Evolutionary conservation across 441 rosid species (phyloP).

Genomic region (Cnidoscolus chayamansa): DNA sequence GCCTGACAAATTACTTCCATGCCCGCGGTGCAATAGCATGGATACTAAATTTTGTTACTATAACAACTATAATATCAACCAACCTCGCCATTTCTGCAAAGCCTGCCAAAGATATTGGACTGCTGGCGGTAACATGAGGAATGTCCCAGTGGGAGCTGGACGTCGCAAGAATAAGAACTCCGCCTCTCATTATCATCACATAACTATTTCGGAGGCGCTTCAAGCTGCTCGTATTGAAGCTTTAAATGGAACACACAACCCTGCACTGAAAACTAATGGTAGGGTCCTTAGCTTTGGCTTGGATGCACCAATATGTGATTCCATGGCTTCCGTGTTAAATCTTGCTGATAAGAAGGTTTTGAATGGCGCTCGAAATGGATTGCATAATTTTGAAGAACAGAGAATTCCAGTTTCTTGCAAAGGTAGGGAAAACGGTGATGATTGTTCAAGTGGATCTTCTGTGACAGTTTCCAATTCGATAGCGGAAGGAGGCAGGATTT

Average conservation of each 20-base stretch:
- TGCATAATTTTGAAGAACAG: conserved; percentile 34
- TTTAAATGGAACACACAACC: conserved; percentile 35
- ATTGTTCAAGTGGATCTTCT: conserved; percentile 64
- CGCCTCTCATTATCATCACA: conserved; percentile 55
- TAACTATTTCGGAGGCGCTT: conserved; percentile 75
- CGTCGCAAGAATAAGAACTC: conserved; percentile 84
- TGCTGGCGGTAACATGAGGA: conserved; percentile 93
- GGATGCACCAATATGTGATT: conserved; percentile 47
- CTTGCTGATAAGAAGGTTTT: conserved; percentile 43
- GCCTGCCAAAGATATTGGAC: conserved; percentile 97
- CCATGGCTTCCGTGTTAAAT: conserved; percentile 47
- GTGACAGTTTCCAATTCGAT: conserved; percentile 43
- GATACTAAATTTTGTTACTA: conserved; percentile 91
- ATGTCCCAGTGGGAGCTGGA: conserved; percentile 86
- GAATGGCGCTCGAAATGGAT: conserved; percentile 43
- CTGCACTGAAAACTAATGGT: conserved; percentile 46
- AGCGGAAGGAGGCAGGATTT: conserved; percentile 35
- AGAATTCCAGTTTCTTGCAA: conserved; percentile 25
- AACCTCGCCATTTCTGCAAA: conserved; percentile 92
- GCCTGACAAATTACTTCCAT: conserved; percentile 80
- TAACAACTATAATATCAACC: conserved; percentile 86
- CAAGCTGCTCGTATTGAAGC: conserved; percentile 57
- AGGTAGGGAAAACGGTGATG: conserved; percentile 45
- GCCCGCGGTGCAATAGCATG: conserved; percentile 91
- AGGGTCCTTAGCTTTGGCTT: conserved; percentile 62